phyloP scores from a whole-genome alignment of 805 yeast genomes.

The Clavispora fructus region DNA sequence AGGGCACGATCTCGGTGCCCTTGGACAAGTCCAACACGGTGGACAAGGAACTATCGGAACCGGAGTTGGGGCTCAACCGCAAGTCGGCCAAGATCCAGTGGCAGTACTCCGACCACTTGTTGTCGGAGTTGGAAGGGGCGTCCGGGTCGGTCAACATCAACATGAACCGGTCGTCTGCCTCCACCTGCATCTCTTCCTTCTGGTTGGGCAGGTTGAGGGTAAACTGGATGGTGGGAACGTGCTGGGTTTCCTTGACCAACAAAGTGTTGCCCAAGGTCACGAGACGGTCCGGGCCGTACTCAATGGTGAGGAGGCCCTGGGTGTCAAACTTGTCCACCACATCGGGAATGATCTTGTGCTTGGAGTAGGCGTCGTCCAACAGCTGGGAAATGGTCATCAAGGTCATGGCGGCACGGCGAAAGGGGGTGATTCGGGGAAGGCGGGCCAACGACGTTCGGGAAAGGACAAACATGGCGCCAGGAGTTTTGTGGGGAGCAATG shows the following conservation, averaged over 20 bases:
- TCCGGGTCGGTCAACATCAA: constrained; percentile 88
- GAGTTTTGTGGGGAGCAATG: neutral
- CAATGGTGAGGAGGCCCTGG: constrained; percentile 57
- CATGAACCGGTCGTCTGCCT: constrained; percentile 53
- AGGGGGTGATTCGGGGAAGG: constrained; percentile 2
- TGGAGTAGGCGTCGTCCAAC: constrained; percentile 44
- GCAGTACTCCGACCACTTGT: constrained; percentile 83
- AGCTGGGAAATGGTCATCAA: constrained; percentile 52
- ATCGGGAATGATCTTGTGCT: constrained; percentile 49
- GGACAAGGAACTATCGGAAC: constrained; percentile 17
- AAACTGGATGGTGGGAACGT: constrained; percentile 61
- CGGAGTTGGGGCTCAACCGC: constrained; percentile 32
- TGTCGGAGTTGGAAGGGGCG: constrained; percentile 80
- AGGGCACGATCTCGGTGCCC: constrained; percentile 45
- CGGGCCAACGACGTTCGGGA: neutral
- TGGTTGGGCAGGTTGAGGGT: constrained; percentile 47
- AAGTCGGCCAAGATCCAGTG: constrained; percentile 67
- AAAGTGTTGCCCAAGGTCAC: constrained; percentile 80
- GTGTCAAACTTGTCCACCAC: constrained; percentile 45
- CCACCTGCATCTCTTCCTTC: constrained; percentile 38
- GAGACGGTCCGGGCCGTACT: constrained; percentile 49
- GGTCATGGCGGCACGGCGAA: constrained; percentile 25
- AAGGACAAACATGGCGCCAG: constrained; percentile 5
- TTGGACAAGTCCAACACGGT: constrained; percentile 30
- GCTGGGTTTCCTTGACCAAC: constrained; percentile 59